A percentile compares a stretch with the other conserved stretches of the same genome.
Conservation (phyloP, 2,329 filamentous ascomycete species). For the Alternaria hordeiaustralica region DNA sequence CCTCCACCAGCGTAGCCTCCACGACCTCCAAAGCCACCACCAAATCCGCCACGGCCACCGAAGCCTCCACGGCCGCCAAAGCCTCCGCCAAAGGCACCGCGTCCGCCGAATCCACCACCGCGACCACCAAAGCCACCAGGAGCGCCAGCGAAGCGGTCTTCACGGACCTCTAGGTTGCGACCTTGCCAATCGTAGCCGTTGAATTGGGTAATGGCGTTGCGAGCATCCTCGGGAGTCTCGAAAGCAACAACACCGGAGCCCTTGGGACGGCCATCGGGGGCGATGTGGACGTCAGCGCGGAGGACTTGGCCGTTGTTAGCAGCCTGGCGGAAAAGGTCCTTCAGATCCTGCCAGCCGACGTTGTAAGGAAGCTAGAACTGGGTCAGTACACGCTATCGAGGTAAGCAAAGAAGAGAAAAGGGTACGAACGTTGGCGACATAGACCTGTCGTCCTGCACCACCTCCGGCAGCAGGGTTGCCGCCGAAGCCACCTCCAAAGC, state of each 20-base stretch:
- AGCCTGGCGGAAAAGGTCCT: constrained; percentile 97
- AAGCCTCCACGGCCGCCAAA: constrained; percentile 49
- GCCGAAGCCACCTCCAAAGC: constrained; percentile 54
- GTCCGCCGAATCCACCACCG: constrained; percentile 47
- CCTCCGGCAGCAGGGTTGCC: constrained; percentile 65
- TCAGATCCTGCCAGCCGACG: constrained; percentile 98
- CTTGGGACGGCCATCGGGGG: constrained; percentile 91
- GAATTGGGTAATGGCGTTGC: constrained; percentile 95
- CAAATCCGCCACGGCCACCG: constrained; percentile 61
- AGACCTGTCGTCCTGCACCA: constrained; percentile 85
- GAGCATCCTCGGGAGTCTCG: constrained; percentile 91
- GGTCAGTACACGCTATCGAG: constrained; percentile 42
- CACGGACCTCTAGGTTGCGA: constrained; percentile 88
- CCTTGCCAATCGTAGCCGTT: constrained; percentile 99
- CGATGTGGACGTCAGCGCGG: constrained; percentile 92
- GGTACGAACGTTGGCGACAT: constrained; percentile 93
- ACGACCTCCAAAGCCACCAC: constrained; percentile 58
- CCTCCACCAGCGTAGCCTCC: constrained; percentile 38
- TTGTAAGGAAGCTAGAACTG: constrained; percentile 85
- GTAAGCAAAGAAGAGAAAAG: constrained; percentile 32
- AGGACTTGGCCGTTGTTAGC: constrained; percentile 65
- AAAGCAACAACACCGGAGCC: constrained; percentile 97
- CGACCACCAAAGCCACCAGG: constrained; percentile 47
- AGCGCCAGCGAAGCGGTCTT: constrained; percentile 86
- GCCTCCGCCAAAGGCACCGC: constrained; percentile 34